Conservation (phyloP, 768 basidiomycete species). For the Calocera viscosa region DNA sequence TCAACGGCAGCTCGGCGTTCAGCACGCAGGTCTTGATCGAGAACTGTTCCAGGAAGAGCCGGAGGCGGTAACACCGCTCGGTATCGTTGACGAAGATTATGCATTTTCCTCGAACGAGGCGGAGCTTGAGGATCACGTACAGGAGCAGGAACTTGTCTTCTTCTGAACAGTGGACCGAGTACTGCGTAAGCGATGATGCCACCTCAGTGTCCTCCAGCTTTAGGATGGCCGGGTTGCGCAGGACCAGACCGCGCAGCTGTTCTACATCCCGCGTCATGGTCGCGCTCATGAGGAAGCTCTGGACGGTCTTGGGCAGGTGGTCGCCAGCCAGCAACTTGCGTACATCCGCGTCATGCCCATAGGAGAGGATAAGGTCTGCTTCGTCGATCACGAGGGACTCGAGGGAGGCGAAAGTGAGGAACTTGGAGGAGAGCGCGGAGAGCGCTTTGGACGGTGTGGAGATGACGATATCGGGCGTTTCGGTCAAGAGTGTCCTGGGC, state of each 20-base stretch:
- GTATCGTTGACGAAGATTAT: constrained; percentile 95
- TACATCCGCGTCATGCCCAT: constrained; percentile 88
- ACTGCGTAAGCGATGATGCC: constrained; percentile 69
- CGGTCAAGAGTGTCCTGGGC: constrained; percentile 42
- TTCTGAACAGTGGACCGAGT: constrained; percentile 76
- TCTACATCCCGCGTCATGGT: constrained; percentile 97
- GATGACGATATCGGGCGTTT: constrained; percentile 67
- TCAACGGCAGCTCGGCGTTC: constrained; percentile 89
- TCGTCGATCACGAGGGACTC: constrained; percentile 93
- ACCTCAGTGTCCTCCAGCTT: constrained; percentile 78
- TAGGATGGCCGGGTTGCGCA: constrained; percentile 81
- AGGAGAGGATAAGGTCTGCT: constrained; percentile 91
- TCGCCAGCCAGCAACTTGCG: constrained; percentile 50
- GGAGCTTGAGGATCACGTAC: constrained; percentile 93
- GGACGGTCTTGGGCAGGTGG: constrained; percentile 68
- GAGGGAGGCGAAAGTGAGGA: constrained; percentile 34
- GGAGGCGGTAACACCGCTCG: constrained; percentile 85
- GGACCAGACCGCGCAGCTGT: constrained; percentile 69
- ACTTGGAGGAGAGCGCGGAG: constrained; percentile 53
- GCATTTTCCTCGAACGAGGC: constrained; percentile 89
- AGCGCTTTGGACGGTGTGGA: constrained; percentile 65
- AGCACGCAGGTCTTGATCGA: constrained; percentile 92
- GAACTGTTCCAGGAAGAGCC: constrained; percentile 97
- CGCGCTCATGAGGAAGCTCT: constrained; percentile 92
- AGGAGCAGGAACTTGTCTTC: constrained; percentile 93